A percentile compares a stretch with the other conserved stretches of the same genome.
phyloP scores from a whole-genome alignment of 768 basidiomycete genomes.

The Leccinum subgranulosum region DNA sequence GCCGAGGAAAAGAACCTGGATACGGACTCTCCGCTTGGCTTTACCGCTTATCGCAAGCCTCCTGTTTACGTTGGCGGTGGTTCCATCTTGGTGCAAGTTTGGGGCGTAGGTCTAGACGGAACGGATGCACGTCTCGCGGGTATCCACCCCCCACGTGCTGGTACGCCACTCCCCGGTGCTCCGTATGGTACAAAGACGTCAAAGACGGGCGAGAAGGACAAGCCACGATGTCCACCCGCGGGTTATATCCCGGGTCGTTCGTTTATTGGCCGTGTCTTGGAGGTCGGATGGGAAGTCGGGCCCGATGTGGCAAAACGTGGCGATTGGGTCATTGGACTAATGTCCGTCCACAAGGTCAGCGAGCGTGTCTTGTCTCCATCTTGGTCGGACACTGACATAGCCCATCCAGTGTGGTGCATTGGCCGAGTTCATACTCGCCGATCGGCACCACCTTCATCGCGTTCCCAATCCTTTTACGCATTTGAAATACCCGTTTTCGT shows the following conservation, averaged over 20 bases:
- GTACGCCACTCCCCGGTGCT: slow-evolving; percentile 13
- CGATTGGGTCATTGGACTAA: slow-evolving; percentile 83
- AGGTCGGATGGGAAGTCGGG: slow-evolving; percentile 70
- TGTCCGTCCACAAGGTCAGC: slow-evolving; percentile 77
- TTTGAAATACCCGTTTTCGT: slow-evolving; percentile 22
- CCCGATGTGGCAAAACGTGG: slow-evolving; percentile 57
- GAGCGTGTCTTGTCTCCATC: slow-evolving; percentile 5
- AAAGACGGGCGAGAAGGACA: slow-evolving; percentile 25
- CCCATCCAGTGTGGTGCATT: slow-evolving; percentile 70
- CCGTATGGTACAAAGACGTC: slow-evolving; percentile 20
- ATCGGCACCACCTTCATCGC: slow-evolving; percentile 72
- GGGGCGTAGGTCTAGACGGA: slow-evolving; percentile 81
- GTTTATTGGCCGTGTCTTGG: slow-evolving; percentile 80
- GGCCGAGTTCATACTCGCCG: slow-evolving; percentile 83
- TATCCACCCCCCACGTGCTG: slow-evolving; percentile 28
- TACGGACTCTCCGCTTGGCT: slow-evolving; percentile 46
- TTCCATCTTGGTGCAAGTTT: slow-evolving; percentile 81
- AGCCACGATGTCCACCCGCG: slow-evolving; percentile 32
- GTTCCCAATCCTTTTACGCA: slow-evolving; percentile 60
- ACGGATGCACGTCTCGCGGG: slow-evolving; percentile 68
- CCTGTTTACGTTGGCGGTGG: slow-evolving; percentile 68
- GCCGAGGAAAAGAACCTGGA: slow-evolving; percentile 10
- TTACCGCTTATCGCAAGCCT: slow-evolving; percentile 69
- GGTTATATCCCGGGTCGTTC: slow-evolving; percentile 87
- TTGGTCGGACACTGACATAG: slow-evolving; percentile 4